phyloP scores from a whole-genome alignment of 1,284 basidiomycete genomes.

The Marasmius fiardii region DNA sequence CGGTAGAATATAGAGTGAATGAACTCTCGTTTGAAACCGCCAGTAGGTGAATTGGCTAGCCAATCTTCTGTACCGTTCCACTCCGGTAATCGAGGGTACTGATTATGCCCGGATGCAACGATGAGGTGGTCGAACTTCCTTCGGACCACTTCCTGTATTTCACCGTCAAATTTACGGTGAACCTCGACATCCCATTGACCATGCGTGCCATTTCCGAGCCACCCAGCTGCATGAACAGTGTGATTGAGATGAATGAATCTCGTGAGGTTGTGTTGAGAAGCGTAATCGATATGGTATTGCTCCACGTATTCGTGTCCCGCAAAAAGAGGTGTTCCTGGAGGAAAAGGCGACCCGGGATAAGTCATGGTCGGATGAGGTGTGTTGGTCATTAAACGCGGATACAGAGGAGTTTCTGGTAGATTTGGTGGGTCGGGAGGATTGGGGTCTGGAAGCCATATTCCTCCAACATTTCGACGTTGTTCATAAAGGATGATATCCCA shows the following conservation, averaged over 20 bases:
- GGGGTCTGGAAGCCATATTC: slow-evolving; percentile 51
- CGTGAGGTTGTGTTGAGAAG: slow-evolving; percentile 33
- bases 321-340: slow-evolving; percentile 45
- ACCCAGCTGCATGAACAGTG: slow-evolving; percentile 39
- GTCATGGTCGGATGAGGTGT: slow-evolving; percentile 53
- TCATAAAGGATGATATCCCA: slow-evolving; percentile 54
- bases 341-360: slow-evolving; percentile 49
- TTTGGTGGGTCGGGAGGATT: slow-evolving; percentile 36
- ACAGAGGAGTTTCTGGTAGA: slow-evolving; percentile 52
- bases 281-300: slow-evolving; percentile 44
- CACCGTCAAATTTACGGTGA: slow-evolving; percentile 10
- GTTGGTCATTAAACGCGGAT: slow-evolving; percentile 52
- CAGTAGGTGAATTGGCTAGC: slow-evolving; percentile 25
- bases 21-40: slow-evolving; percentile 30
- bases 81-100: slow-evolving; percentile 41
- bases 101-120: slow-evolving; percentile 52
- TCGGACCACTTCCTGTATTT: slow-evolving; percentile 9
- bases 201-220: slow-evolving; percentile 36
- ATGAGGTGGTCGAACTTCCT: slow-evolving; percentile 47
- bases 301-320: slow-evolving; percentile 44
- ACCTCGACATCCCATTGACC: slow-evolving; percentile 44
- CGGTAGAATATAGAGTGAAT: slow-evolving; percentile 57
- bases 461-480: slow-evolving; percentile 45
- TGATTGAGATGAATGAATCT: slow-evolving; percentile 41
- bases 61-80: slow-evolving; percentile 48